phyloP scores from a whole-genome alignment of 2,329 filamentous ascomycete genomes.

The Beauveria australis region DNA sequence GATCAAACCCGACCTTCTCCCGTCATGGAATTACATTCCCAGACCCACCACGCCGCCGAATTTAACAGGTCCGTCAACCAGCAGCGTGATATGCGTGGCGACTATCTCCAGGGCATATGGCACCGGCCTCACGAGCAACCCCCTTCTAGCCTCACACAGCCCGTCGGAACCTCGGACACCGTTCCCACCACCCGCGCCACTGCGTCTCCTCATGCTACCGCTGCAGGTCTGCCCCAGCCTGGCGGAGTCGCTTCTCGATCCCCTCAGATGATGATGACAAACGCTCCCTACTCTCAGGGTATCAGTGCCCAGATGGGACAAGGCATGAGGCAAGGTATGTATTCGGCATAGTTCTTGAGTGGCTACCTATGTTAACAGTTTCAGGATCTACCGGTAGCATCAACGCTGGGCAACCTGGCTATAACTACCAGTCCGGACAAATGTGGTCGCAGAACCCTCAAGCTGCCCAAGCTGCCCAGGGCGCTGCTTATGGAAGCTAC shows the following conservation, averaged over 20 bases:
- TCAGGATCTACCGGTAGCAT: conserved; percentile 45
- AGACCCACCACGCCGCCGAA: conserved; percentile 82
- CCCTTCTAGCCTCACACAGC: conserved; percentile 37
- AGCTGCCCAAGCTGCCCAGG: conserved; percentile 23
- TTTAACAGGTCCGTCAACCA: conserved; percentile 80
- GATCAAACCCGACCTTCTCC: conserved; percentile 74
- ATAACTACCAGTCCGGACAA: conserved; percentile 55
- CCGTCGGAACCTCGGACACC: conserved; percentile 29
- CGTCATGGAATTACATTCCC: conserved; percentile 70
- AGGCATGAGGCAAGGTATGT: conserved; percentile 62
- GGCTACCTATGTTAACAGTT: conserved; percentile 58
- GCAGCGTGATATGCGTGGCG: conserved; percentile 68
- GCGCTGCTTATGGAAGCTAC: conserved; percentile 42
- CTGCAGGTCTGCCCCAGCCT: conserved; percentile 47
- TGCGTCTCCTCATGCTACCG: conserved; percentile 50
- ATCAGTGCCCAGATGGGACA: conserved; percentile 63
- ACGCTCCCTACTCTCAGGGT: conserved; percentile 60
- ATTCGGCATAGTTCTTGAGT: conserved; percentile 35
- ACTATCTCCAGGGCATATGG: conserved; percentile 78
- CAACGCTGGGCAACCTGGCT: conserved; percentile 42
- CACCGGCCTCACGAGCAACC: conserved; percentile 74
- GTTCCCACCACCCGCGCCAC: conserved; percentile 44
- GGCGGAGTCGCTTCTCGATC: conserved; percentile 53
- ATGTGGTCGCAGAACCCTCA: conserved; percentile 61
- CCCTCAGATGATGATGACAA: conserved; percentile 59